phyloP scores from a whole-genome alignment of 768 basidiomycete species.

The Vararia minispora region DNA sequence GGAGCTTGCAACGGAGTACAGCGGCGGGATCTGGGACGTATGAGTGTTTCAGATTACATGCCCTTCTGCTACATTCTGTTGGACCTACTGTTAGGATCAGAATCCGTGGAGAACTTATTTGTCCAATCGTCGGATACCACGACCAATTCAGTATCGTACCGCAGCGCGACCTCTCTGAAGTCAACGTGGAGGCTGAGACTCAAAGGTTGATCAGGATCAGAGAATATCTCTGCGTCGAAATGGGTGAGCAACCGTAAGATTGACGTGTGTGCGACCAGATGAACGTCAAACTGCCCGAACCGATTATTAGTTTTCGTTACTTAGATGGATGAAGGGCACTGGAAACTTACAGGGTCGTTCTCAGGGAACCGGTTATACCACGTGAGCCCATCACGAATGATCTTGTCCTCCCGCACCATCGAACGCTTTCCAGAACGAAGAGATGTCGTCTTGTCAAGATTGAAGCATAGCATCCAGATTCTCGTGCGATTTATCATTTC shows the following conservation, averaged over 20 bases:
- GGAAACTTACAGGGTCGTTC: conserved; percentile 9
- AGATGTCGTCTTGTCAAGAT: conserved; percentile 81
- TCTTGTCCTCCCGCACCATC: conserved; percentile 61
- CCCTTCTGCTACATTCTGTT: neutral
- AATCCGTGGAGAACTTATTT: conserved; percentile 10
- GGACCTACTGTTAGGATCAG: conserved; percentile 8
- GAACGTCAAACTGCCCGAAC: conserved; percentile 11
- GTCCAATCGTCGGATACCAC: conserved; percentile 11
- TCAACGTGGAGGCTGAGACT: conserved; percentile 11
- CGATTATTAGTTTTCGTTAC: neutral
- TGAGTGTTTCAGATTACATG: neutral
- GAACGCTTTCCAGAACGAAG: conserved; percentile 84
- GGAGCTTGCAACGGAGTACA: conserved; percentile 13
- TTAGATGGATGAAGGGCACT: neutral
- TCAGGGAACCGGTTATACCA: conserved; percentile 12
- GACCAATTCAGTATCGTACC: conserved; percentile 6
- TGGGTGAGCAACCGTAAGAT: conserved; percentile 12
- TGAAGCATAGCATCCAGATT: conserved; percentile 85
- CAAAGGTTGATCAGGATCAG: conserved; percentile 8
- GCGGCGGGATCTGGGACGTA: conserved; percentile 6
- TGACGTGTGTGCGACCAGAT: conserved; percentile 10
- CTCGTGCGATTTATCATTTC: conserved; percentile 86
- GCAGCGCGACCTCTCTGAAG: conserved; percentile 11
- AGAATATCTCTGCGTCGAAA: conserved; percentile 12
- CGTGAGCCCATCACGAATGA: conserved; percentile 7